Conservation (phyloP, 2,329 filamentous ascomycete species). For the Beauveria rudraprayagi region DNA sequence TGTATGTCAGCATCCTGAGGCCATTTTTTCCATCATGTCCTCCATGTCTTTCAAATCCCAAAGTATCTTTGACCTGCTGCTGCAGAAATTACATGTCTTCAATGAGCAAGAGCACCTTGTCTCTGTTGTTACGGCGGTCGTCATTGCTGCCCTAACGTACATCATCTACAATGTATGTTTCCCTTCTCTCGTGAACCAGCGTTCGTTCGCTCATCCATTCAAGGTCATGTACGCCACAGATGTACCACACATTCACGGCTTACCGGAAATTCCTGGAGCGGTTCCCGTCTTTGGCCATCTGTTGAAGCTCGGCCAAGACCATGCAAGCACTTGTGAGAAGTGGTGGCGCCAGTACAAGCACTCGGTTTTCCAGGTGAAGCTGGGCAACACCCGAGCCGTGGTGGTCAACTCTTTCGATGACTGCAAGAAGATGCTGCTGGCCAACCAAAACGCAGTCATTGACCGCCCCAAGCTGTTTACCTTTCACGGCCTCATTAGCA, state of each 20-base stretch:
- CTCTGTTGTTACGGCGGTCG: not conserved
- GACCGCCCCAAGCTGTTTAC: slow-evolving; percentile 43
- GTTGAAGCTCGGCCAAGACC: slow-evolving; percentile 42
- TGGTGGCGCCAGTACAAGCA: slow-evolving; percentile 40
- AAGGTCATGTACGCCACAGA: slow-evolving; percentile 30
- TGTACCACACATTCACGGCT: slow-evolving; percentile 38
- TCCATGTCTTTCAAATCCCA: no score
- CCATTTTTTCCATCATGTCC: no score
- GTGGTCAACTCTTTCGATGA: slow-evolving; percentile 46
- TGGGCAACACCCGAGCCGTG: slow-evolving; percentile 44
- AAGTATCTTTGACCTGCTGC: no score
- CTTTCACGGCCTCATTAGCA: slow-evolving; percentile 44
- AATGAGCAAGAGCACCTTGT: not conserved
- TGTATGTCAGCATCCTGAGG: no score
- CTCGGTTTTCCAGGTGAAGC: slow-evolving; percentile 43
- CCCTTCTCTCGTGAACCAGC: not conserved
- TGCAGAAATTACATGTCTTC: no score
- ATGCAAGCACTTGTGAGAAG: slow-evolving; percentile 41
- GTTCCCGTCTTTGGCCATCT: slow-evolving; percentile 43
- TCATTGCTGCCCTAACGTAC: not conserved
- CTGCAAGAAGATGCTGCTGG: slow-evolving; percentile 41
- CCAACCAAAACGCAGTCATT: slow-evolving; percentile 41
- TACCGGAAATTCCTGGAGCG: slow-evolving; percentile 42
- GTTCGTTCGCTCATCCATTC: not conserved
- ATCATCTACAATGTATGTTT: not conserved